Percentiles rank a stretch among this genome's conserved stretches.
These are phyloP conservation scores for Aspergillus tanneri DNA, from an alignment of 2,329 filamentous ascomycete species.

Conservation along the genomic window DNA sequence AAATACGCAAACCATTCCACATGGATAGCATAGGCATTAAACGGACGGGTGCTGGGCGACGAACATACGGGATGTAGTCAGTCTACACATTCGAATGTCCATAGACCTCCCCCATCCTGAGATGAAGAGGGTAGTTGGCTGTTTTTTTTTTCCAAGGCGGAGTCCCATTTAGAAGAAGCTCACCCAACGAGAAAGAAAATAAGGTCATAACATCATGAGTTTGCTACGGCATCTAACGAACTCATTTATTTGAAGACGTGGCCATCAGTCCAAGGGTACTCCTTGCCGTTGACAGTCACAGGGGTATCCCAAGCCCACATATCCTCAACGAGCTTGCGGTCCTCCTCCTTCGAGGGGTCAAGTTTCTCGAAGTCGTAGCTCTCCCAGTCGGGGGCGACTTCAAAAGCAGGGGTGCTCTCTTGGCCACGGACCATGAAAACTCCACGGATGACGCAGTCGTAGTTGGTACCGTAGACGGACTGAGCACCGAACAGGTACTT, in stretches of 20 bases:
- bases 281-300: constrained; percentile 77
- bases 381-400: constrained; percentile 96
- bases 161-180: constrained; percentile 12
- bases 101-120: too few species aligned
- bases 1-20: constrained; percentile 22
- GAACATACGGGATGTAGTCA: neutral
- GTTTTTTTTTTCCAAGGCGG: constrained; percentile 4
- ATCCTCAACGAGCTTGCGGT: constrained; percentile 80
- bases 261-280: constrained; percentile 81
- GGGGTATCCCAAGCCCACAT: constrained; percentile 93
- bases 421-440: constrained; percentile 94
- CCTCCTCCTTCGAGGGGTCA: constrained; percentile 79
- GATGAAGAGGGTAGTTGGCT: too few species aligned
- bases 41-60: constrained; percentile 3
- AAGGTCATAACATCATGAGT: constrained; percentile 22
- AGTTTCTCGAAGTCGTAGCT: constrained; percentile 97
- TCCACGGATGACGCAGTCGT: constrained; percentile 87
- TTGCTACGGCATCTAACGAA: constrained; percentile 18
- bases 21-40: constrained; percentile 18
- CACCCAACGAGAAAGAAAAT: constrained; percentile 11
- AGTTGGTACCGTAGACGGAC: constrained; percentile 84
- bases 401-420: constrained; percentile 80
- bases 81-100: too few species aligned
- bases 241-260: constrained; percentile 96
- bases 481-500: constrained; percentile 95